Percentiles rank a stretch among this genome's conserved stretches.
Evolutionary conservation across 805 yeast genomes (phyloP).

Genomic region (Schwanniomyces yamadae): DNA sequence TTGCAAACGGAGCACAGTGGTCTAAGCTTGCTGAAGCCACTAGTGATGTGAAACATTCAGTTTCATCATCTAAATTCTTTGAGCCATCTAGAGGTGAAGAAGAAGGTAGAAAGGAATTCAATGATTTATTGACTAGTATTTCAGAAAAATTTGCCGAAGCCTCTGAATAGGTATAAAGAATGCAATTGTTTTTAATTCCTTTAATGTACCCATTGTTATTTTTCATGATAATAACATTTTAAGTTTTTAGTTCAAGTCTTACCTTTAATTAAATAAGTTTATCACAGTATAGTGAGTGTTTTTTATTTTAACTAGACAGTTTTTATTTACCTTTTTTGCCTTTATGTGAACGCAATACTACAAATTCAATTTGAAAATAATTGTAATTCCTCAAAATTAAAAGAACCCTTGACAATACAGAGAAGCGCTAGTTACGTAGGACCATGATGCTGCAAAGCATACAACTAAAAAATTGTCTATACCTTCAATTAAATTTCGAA

Average conservation of each 20-base stretch:
- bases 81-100: conserved; percentile 92
- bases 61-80: conserved; percentile 91
- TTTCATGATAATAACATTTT: conserved; percentile 2
- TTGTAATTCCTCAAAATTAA: too few species aligned
- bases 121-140: conserved; percentile 67
- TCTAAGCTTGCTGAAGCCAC: conserved; percentile 87
- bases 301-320: conserved; percentile 4
- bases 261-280: neutral
- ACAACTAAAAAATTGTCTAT: conserved; percentile 17
- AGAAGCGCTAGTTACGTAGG: conserved; percentile 3
- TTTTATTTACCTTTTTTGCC: too few species aligned
- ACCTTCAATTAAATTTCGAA: conserved; percentile 17
- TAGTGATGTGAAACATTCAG: conserved; percentile 86
- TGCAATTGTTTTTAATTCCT: neutral
- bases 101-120: conserved; percentile 74
- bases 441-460: conserved; percentile 14
- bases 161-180: conserved; percentile 56
- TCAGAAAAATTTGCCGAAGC: conserved; percentile 95
- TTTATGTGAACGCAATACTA: too few species aligned
- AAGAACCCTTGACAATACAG: conserved; percentile 12
- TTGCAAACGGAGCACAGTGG: conserved; percentile 93
- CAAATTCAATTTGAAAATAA: too few species aligned
- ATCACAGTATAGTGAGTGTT: conserved; percentile 1
- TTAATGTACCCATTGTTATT: neutral
- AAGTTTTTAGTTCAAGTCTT: conserved; percentile 5